These are phyloP conservation scores for Plasmodium ovale DNA, from an alignment of 169 alveolate genomes.

Conservation along the genomic window DNA sequence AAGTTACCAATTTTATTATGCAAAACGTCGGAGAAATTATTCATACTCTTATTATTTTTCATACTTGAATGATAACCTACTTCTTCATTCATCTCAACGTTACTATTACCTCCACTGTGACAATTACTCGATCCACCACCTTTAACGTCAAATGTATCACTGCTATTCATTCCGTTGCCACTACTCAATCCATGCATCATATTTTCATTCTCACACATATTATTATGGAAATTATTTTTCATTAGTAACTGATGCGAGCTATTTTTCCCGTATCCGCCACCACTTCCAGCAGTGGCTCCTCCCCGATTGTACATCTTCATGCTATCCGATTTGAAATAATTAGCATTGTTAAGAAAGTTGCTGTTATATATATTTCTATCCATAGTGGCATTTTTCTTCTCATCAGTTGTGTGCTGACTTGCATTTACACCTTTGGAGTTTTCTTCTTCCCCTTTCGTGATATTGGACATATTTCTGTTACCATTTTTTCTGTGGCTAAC, in stretches of 20 bases:
- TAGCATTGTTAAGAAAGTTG: slow-evolving; percentile 14
- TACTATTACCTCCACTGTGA: background rate
- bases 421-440: background rate
- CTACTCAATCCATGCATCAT: background rate
- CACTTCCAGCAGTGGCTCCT: background rate
- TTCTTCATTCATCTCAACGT: slow-evolving; percentile 11
- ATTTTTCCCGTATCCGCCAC: slow-evolving; percentile 7
- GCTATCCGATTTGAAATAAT: slow-evolving; percentile 56
- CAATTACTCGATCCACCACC: background rate
- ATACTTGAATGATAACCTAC: background rate
- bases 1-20: slow-evolving; percentile 23
- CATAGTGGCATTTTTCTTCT: slow-evolving; percentile 7
- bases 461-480: slow-evolving; percentile 3
- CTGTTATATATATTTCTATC: slow-evolving; percentile 26
- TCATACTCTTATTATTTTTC: slow-evolving; percentile 15
- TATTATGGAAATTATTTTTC: slow-evolving; percentile 31
- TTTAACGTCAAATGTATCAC: background rate
- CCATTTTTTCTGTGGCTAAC: slow-evolving; percentile 44
- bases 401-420: slow-evolving; percentile 21
- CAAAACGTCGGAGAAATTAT: background rate
- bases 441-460: slow-evolving; percentile 20
- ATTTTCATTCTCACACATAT: slow-evolving; percentile 25
- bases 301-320: slow-evolving; percentile 15
- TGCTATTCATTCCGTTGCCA: background rate
- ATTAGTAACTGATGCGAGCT: slow-evolving; percentile 11